Percentiles rank a stretch among this genome's conserved stretches.
phyloP scores from a whole-genome alignment of 1,284 basidiomycete species.

The Malassezia slooffiae region DNA sequence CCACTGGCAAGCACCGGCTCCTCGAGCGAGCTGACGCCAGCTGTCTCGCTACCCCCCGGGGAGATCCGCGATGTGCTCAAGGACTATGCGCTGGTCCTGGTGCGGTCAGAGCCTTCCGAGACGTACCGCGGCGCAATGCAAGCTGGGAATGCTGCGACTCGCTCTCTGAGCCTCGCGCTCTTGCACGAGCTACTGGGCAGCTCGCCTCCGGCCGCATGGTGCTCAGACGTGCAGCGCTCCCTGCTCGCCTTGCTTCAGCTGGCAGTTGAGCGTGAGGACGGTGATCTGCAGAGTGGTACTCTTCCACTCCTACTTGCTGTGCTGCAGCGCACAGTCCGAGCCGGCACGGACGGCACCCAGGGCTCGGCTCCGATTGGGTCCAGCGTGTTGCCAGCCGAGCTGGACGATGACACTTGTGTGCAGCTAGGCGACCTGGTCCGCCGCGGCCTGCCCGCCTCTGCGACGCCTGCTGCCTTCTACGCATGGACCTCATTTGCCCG shows the following conservation, averaged over 20 bases:
- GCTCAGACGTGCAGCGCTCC: conserved; percentile 54
- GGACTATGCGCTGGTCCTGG: conserved; percentile 16
- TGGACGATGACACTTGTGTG: conserved; percentile 1
- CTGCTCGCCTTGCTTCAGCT: conserved; percentile 66
- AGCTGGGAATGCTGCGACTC: conserved; percentile 49
- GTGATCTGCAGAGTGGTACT: too few relatives aligned
- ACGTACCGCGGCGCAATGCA: neutral
- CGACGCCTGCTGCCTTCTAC: neutral
- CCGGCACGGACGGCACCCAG: too few relatives aligned
- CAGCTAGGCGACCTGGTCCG: conserved; percentile 1
- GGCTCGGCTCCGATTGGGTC: too few relatives aligned
- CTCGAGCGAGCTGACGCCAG: neutral
- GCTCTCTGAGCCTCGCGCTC: conserved; percentile 64
- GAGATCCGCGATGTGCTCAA: conserved; percentile 17
- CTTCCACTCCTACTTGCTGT: too few relatives aligned
- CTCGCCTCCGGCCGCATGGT: conserved; percentile 56
- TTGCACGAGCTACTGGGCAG: conserved; percentile 69
- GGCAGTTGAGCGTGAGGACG: conserved; percentile 53
- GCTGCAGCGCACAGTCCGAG: too few relatives aligned
- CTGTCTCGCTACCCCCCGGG: too few relatives aligned
- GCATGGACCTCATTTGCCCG: conserved; percentile 9
- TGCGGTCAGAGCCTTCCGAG: conserved; percentile 11
- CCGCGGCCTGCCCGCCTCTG: neutral
- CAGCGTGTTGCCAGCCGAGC: too few relatives aligned
- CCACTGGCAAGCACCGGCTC: neutral